phyloP scores from a whole-genome alignment of 768 basidiomycete genomes.

The Megacollybia marginata region DNA sequence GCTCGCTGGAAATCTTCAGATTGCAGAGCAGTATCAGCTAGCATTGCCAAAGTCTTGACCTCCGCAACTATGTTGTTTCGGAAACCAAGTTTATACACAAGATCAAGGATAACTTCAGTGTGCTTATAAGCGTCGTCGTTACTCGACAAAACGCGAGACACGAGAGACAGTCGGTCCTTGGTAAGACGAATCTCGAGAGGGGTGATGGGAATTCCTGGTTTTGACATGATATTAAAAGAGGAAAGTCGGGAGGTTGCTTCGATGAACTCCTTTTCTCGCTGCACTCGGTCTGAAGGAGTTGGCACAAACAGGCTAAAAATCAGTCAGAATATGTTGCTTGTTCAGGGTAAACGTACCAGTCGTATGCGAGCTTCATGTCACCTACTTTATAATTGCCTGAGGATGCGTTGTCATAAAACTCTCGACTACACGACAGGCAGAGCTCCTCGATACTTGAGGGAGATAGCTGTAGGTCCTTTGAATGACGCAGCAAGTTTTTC shows the following conservation, averaged over 20 bases:
- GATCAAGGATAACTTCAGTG: constrained; percentile 84
- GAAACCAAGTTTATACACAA: constrained; percentile 85
- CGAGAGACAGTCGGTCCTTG: constrained; percentile 80
- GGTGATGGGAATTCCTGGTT: constrained; percentile 69
- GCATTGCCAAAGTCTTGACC: constrained; percentile 82
- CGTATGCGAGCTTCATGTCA: constrained; percentile 95
- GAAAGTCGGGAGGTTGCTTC: constrained; percentile 94
- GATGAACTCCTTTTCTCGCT: constrained; percentile 82
- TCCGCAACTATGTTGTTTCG: constrained; percentile 65
- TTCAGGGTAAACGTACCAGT: constrained; percentile 45
- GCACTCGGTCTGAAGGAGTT: constrained; percentile 49
- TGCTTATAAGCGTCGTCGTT: constrained; percentile 89
- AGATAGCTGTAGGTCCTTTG: constrained; percentile 41
- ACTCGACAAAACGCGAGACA: constrained; percentile 78
- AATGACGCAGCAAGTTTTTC: constrained; percentile 44
- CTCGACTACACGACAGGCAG: constrained; percentile 72
- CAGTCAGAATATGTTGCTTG: constrained; percentile 1
- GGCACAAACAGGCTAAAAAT: constrained; percentile 68
- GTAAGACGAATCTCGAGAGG: constrained; percentile 92
- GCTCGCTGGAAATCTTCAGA: constrained; percentile 74
- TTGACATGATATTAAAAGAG: constrained; percentile 82
- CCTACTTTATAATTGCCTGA: constrained; percentile 89
- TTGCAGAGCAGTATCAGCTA: constrained; percentile 81
- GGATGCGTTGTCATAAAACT: constrained; percentile 92
- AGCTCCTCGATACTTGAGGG: constrained; percentile 59